These are phyloP conservation scores for Aspergillus hancockii DNA, from an alignment of 495 filamentous ascomycete species.

Conservation along the genomic window DNA sequence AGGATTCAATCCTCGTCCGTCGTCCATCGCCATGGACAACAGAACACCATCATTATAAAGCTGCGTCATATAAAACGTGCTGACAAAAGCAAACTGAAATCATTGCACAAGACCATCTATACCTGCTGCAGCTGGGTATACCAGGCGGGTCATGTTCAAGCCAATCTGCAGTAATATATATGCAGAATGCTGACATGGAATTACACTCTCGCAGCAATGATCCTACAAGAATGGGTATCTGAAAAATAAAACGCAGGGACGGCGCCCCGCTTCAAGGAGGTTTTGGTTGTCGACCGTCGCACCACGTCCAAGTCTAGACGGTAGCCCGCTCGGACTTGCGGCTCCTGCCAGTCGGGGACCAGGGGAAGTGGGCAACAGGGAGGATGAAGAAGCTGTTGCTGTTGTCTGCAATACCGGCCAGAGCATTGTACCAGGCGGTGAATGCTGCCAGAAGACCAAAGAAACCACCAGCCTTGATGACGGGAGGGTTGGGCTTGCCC, in stretches of 20 bases:
- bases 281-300: background rate
- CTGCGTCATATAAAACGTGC: background rate
- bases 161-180: background rate
- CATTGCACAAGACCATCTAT: conserved; percentile 3
- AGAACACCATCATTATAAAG: conserved; percentile 11
- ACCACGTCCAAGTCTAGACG: conserved; percentile 26
- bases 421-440: conserved; percentile 93
- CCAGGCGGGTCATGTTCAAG: background rate
- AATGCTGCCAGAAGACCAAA: conserved; percentile 91
- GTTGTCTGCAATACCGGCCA: conserved; percentile 88
- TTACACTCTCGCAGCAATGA: conserved; percentile 13
- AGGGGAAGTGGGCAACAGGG: conserved; percentile 95
- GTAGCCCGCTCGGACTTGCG: conserved; percentile 44
- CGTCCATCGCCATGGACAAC: conserved; percentile 4
- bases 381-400: conserved; percentile 94
- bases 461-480: conserved; percentile 79
- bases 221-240: conserved; percentile 41
- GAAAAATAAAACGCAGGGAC: conserved; percentile 16
- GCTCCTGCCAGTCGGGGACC: conserved; percentile 83
- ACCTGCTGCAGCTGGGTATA: conserved; percentile 3
- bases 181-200: conserved; percentile 1
- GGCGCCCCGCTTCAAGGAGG: background rate
- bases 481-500: conserved; percentile 44
- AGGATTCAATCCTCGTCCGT: background rate
- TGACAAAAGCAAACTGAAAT: conserved; percentile 8